Evolutionary conservation across 768 basidiomycete genomes (phyloP).

Genomic region (Lyophyllum shimeji): DNA sequence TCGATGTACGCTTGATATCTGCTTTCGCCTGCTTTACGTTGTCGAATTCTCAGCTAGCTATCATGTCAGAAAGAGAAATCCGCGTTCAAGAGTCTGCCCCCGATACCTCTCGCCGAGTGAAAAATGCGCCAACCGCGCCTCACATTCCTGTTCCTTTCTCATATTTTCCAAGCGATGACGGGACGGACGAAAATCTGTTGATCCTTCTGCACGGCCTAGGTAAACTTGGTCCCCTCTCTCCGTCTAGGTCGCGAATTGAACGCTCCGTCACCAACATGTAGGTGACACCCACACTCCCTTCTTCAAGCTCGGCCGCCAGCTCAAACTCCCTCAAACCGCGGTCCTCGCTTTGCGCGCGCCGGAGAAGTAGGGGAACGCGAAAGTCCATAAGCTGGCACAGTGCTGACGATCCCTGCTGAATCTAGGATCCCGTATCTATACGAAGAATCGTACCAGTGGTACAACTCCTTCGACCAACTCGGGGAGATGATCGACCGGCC

Average conservation of each 20-base stretch:
- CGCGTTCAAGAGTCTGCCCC: constrained; percentile 31
- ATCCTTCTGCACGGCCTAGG: constrained; percentile 87
- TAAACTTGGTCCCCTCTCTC: constrained; percentile 29
- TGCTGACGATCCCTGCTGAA: constrained; percentile 4
- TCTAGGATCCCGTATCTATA: constrained; percentile 75
- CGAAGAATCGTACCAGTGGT: constrained; percentile 86
- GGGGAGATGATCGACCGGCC: constrained; percentile 72
- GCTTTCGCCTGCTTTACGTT: neutral
- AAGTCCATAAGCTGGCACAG: neutral
- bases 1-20: neutral
- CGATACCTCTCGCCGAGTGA: constrained; percentile 34
- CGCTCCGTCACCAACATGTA: constrained; percentile 27
- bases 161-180: constrained; percentile 77
- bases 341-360: constrained; percentile 79
- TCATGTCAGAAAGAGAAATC: constrained; percentile 29
- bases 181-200: constrained; percentile 83
- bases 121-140: constrained; percentile 46
- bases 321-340: constrained; percentile 91
- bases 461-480: constrained; percentile 74
- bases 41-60: too few relatives aligned
- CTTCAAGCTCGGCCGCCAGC: constrained; percentile 61
- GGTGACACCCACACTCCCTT: constrained; percentile 86
- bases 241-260: neutral
- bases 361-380: constrained; percentile 51
- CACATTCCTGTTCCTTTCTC: constrained; percentile 56